Percentiles rank a stretch among this genome's conserved stretches.
Evolutionary conservation across 192 early-diverging fungal species (phyloP).

Genomic region (Obelidium mucronatum): DNA sequence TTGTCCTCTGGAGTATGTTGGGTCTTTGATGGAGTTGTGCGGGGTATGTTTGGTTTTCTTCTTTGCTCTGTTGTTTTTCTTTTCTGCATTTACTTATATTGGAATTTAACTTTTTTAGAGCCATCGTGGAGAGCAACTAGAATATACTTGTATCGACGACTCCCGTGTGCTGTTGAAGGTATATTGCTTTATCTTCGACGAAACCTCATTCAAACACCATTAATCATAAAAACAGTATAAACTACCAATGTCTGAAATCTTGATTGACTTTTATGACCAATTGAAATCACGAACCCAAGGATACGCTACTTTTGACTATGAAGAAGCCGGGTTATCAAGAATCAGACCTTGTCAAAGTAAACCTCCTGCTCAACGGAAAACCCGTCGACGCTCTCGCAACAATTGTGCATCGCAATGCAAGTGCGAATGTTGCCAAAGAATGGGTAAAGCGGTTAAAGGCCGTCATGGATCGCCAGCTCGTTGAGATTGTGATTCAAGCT

Average conservation of each 20-base stretch:
- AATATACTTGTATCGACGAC: conserved; percentile 89
- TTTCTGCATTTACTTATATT: not conserved
- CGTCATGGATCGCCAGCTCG: conserved; percentile 84
- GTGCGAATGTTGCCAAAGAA: conserved; percentile 76
- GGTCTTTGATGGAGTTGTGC: conserved; percentile 60
- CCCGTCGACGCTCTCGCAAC: conserved; percentile 92
- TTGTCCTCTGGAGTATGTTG: conserved; percentile 72
- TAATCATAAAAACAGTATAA: no score
- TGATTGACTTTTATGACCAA: conserved; percentile 95
- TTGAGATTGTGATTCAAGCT: conserved; percentile 95
- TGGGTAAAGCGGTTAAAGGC: conserved; percentile 84
- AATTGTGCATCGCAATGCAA: conserved; percentile 80
- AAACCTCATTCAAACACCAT: conserved; percentile 48
- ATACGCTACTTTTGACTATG: conserved; percentile 94
- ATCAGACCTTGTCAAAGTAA: conserved; percentile 90
- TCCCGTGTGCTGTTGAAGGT: conserved; percentile 43
- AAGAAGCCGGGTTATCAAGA: conserved; percentile 86
- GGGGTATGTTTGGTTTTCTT: conserved; percentile 53
- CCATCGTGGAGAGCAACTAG: conserved; percentile 83
- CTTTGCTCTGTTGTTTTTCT: not conserved
- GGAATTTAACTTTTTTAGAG: conserved; percentile 46
- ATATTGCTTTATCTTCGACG: no score
- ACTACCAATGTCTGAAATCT: conserved; percentile 91
- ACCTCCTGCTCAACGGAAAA: conserved; percentile 88
- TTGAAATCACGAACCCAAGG: conserved; percentile 92